Percentiles rank a stretch among this genome's conserved stretches.
phyloP scores from a whole-genome alignment of 2,329 filamentous ascomycete species.

The Colletotrichum horii region DNA sequence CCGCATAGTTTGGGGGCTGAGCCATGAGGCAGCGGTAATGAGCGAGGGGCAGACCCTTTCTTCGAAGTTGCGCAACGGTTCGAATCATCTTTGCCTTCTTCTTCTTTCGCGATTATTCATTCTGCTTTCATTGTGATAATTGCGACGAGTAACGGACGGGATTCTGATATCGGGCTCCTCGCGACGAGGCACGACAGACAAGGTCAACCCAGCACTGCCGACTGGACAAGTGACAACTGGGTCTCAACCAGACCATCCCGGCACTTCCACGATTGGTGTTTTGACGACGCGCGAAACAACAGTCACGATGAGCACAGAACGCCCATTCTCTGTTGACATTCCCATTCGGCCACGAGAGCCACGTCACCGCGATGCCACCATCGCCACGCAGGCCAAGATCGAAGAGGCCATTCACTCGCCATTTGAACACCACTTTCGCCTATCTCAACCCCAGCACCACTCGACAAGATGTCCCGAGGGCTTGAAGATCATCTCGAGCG shows the following conservation, averaged over 20 bases:
- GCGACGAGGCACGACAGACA: neutral
- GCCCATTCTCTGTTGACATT: conserved; percentile 9
- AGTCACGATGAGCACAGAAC: neutral
- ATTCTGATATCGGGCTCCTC: neutral
- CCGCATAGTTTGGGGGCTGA: conserved; percentile 19
- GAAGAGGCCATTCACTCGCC: conserved; percentile 3
- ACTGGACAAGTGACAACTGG: neutral
- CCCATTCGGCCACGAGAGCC: conserved; percentile 19
- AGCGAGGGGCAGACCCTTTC: neutral
- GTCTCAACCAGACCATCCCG: neutral
- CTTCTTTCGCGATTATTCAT: neutral
- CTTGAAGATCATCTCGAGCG: conserved; percentile 16
- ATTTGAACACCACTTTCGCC: conserved; percentile 8
- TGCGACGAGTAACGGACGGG: neutral
- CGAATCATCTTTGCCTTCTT: neutral
- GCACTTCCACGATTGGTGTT: neutral
- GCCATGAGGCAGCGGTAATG: neutral
- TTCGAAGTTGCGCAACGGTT: neutral
- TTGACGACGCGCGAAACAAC: neutral
- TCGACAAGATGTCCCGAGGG: conserved; percentile 18
- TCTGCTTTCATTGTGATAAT: neutral
- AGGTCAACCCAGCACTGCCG: neutral
- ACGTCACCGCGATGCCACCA: conserved; percentile 12
- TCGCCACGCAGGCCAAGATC: neutral
- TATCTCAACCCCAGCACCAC: neutral